phyloP scores from a whole-genome alignment of 2,329 filamentous ascomycete species.

The Beauveria brongniartii region DNA sequence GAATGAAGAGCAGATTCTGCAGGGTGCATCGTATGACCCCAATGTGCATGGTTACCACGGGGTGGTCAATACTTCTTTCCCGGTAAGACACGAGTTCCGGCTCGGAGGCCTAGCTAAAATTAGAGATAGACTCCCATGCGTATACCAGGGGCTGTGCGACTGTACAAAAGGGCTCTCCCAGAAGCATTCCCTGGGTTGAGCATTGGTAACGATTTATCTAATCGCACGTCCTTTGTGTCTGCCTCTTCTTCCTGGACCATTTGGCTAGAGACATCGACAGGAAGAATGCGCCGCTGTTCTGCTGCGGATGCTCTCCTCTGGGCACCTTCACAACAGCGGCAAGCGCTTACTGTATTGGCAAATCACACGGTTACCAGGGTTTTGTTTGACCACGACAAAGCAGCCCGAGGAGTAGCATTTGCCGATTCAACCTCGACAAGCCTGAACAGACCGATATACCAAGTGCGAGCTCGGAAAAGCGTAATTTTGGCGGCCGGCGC shows the following conservation, averaged over 20 bases:
- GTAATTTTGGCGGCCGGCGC: conserved; percentile 15
- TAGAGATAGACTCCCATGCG: conserved; percentile 14
- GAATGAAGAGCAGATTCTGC: conserved; percentile 12
- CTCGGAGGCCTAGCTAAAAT: background rate
- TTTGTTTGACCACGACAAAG: conserved; percentile 18
- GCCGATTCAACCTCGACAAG: conserved; percentile 22
- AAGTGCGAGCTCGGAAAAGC: conserved; percentile 6
- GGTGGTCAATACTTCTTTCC: conserved; percentile 18
- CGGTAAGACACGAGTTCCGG: conserved; percentile 9
- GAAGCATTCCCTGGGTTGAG: conserved; percentile 15
- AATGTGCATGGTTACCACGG: conserved; percentile 20
- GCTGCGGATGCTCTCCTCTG: conserved; percentile 23
- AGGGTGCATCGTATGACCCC: conserved; percentile 20
- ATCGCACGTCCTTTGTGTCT: conserved; percentile 16
- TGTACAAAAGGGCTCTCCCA: conserved; percentile 17
- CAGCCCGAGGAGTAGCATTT: conserved; percentile 10
- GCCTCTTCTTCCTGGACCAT: conserved; percentile 19
- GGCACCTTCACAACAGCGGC: conserved; percentile 20
- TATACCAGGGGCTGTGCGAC: conserved; percentile 15
- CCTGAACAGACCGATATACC: conserved; percentile 36
- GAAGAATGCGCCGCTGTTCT: conserved; percentile 15
- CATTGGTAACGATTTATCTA: conserved; percentile 18
- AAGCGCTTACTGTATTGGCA: conserved; percentile 23
- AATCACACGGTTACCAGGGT: conserved; percentile 27
- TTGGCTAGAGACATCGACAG: conserved; percentile 15